Base-by-base conservation (phyloP, 306 rosid species). In the Inga laurina region DNA sequence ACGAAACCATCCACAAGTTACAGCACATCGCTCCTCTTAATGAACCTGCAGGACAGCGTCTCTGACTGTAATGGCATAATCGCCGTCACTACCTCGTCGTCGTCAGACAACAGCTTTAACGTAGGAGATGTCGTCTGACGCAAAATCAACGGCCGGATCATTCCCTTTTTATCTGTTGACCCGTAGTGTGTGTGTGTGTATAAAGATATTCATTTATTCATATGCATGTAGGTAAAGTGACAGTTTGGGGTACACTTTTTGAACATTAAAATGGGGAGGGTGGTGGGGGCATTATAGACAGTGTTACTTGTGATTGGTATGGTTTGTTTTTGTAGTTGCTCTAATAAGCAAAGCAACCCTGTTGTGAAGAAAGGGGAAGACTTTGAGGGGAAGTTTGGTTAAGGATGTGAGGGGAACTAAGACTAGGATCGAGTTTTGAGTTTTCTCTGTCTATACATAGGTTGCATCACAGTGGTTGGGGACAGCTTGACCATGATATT, bases 61-160 rank as follows among this genome's bases (percentile, higher is more conserved):
- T 97, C 99, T 18, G 99, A 96, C 77, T 90, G 90, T 41, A 93
- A 95, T 83, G 98, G 87, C 32, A 77, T 92, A 88, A 86, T 94
- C 87, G 81, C 93, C 84, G 75, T 94, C 72, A 89, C 97, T 66
- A 76, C 93, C n/a, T 89, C 99, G 64, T 79, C 97, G 24, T 91
- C 98, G 1, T 91, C 98, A 0, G 97, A 91, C 21, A 64, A 62
- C 65, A 87, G 91, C 88, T 90, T 88, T 87, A 85, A 82, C 19
- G 93, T 87, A 22, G 88, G 45, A 45, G 88, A 92, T 76, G 61
- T 87, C 24, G 91, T 96, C 37, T 94, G 86, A 88, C 18, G n/a
- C n/a, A 14, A 2, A 39, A 65, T 65, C 71, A 65, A 32, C 21
- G 43, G 43, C 39, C 18, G 71, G 22, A 75, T 46, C 65, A 12